Conservation (phyloP, 257 asterid genomes). For the Fraxinus americana region DNA sequence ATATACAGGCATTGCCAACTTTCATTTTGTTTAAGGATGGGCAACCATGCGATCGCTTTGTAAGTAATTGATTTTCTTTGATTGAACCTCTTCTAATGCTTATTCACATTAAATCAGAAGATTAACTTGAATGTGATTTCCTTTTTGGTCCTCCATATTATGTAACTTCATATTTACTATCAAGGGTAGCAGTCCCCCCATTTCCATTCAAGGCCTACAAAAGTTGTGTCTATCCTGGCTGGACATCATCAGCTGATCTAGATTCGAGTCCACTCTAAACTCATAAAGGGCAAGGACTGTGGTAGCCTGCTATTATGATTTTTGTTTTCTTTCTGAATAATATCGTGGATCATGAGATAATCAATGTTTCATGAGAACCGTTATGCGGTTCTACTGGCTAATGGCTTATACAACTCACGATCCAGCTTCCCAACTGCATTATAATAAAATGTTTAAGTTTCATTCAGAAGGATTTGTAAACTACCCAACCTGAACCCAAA, state of each 20-base stretch:
- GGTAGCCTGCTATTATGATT: background rate
- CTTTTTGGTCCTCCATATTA: background rate
- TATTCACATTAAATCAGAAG: background rate
- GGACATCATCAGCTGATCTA: background rate
- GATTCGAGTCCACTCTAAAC: background rate
- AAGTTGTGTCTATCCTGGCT: background rate
- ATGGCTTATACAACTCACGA: background rate
- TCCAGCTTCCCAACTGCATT: background rate
- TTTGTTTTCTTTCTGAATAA: background rate
- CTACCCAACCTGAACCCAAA: background rate
- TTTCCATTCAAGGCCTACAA: background rate
- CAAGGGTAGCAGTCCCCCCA: background rate
- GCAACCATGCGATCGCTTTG: slow-evolving; percentile 82
- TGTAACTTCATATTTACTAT: background rate
- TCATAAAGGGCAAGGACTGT: background rate
- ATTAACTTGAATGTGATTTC: background rate
- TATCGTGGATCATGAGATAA: background rate
- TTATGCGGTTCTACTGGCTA: background rate
- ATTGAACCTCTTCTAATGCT: slow-evolving; percentile 18
- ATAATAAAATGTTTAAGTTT: background rate
- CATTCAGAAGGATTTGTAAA: background rate
- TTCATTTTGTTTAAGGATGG: slow-evolving; percentile 91
- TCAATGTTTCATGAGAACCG: background rate
- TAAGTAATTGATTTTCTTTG: slow-evolving; percentile 45
- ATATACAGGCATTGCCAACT: slow-evolving; percentile 87